phyloP scores from a whole-genome alignment of 2,329 filamentous ascomycete genomes.

The Neocatenulostroma microsporum region DNA sequence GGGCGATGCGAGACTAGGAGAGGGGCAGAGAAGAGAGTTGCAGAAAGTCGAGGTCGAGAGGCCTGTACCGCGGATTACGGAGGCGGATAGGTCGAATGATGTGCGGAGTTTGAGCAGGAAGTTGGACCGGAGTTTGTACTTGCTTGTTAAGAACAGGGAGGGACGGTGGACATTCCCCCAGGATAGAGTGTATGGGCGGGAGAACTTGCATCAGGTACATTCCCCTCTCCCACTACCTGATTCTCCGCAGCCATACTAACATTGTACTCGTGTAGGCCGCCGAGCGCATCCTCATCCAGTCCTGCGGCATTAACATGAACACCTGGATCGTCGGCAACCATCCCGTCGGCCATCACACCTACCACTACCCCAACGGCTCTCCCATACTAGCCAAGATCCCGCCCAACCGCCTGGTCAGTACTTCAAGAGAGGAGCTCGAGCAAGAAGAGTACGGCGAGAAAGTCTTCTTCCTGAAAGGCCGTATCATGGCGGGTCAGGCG shows the following conservation, averaged over 20 bases:
- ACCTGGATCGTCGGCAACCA: conserved; percentile 93
- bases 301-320: conserved; percentile 93
- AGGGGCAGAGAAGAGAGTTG: conserved; percentile 19
- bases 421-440: conserved; percentile 24
- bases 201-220: conserved; percentile 78
- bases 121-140: conserved; percentile 75
- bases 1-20: conserved; percentile 20
- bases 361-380: conserved; percentile 41
- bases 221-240: conserved; percentile 14
- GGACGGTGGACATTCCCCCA: conserved; percentile 77
- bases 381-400: conserved; percentile 20
- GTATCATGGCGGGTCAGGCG: conserved; percentile 95
- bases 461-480: conserved; percentile 90
- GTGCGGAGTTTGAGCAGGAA: conserved; percentile 68
- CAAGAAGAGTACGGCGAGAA: conserved; percentile 59
- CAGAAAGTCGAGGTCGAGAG: conserved; percentile 48
- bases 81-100: conserved; percentile 71
- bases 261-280: conserved; percentile 60
- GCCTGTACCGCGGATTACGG: conserved; percentile 62
- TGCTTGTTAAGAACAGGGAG: conserved; percentile 67
- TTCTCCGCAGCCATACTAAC: neutral
- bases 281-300: conserved; percentile 64
- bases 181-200: conserved; percentile 58
- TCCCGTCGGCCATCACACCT: conserved; percentile 72
- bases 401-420: conserved; percentile 19